Evolutionary conservation across 352 stramenopile species (phyloP), one percentile per base, ranked within the genome.

Genomic region (Globisporangium cederbergense): DNA sequence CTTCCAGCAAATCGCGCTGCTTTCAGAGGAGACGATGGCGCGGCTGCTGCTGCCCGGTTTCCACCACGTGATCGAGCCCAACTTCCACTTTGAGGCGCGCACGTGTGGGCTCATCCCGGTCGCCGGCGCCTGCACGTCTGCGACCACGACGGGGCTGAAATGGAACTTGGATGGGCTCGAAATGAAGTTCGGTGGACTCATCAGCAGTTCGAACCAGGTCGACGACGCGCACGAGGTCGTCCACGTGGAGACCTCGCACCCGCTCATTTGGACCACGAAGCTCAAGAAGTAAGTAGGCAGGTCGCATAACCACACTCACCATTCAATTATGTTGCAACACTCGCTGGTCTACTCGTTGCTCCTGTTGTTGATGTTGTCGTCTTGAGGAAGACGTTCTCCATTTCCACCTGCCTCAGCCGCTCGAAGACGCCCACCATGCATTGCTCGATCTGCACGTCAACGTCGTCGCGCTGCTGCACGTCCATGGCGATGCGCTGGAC

Each of bases 41-140:
- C 84, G 90, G 43, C 67, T 98, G 52, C 73, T 98, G 4, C 42
- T 68, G 14, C 84, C 88, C 0, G 75, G 81, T 0, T 40, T 72
- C 4, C 75, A 65, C 52, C 84, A 96, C 69, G 67, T 83, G 9
- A 86, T 97, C 52, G 72, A 67, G n/a, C 89, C 88, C n/a, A 88
- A 96, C 66, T 89, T 91, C 47, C 32, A 88, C 60, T 89, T 97
- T 50, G 96, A 99, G 76, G 88, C 92, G 52, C 92, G 93, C 36
- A 98, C 88, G 32, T 98, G 95, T 72, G 96, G 96, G 5, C 77
- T 99, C 16, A 95, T 99, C 60, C 97, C 96, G 2, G 60, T 99
- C n/a, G 83, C 65, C 2, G 85, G 81, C 18, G 64, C 77, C 7
- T 98, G 93, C 62, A 70, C 87, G 13, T 73, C 73, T 5, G 83